Percentiles rank a stretch among this genome's conserved stretches.
Conservation (phyloP, 1,139 yeast species). For the Lodderomyces margitis region DNA sequence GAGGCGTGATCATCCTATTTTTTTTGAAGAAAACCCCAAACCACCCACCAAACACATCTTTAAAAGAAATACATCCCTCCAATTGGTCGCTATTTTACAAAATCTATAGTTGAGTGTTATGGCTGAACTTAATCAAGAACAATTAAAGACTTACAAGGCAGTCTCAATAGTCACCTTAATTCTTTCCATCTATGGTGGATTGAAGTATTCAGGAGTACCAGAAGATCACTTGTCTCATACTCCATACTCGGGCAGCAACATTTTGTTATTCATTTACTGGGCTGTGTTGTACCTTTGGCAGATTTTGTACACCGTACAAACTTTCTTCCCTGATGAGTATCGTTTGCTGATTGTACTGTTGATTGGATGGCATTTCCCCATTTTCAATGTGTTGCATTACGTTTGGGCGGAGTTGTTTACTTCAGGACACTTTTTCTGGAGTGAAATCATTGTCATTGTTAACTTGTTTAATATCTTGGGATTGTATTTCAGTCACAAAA, state of each 20-base stretch:
- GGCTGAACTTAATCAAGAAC: constrained; percentile 9
- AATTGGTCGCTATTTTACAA: not conserved
- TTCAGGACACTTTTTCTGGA: constrained; percentile 49
- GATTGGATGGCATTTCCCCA: constrained; percentile 60
- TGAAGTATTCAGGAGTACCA: constrained; percentile 34
- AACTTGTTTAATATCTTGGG: constrained; percentile 58
- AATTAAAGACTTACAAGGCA: constrained; percentile 33
- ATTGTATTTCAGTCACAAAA: constrained; percentile 59
- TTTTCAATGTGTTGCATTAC: constrained; percentile 58
- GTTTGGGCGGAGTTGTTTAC: constrained; percentile 64
- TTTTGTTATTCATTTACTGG: constrained; percentile 61
- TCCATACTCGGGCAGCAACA: constrained; percentile 64
- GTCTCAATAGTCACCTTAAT: constrained; percentile 49
- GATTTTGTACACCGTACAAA: constrained; percentile 49
- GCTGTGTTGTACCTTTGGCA: constrained; percentile 52
- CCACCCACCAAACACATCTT: too few species aligned
- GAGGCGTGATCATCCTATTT: not conserved
- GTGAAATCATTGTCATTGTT: constrained; percentile 55
- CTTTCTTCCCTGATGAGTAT: constrained; percentile 44
- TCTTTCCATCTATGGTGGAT: constrained; percentile 53
- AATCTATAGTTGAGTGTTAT: too few species aligned
- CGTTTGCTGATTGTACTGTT: constrained; percentile 27
- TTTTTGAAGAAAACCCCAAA: too few species aligned
- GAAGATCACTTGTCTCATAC: constrained; percentile 44
- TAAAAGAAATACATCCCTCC: too few species aligned